Evolutionary conservation across 2,329 filamentous ascomycete genomes (phyloP).

Genomic region (Didymella glomerata): DNA sequence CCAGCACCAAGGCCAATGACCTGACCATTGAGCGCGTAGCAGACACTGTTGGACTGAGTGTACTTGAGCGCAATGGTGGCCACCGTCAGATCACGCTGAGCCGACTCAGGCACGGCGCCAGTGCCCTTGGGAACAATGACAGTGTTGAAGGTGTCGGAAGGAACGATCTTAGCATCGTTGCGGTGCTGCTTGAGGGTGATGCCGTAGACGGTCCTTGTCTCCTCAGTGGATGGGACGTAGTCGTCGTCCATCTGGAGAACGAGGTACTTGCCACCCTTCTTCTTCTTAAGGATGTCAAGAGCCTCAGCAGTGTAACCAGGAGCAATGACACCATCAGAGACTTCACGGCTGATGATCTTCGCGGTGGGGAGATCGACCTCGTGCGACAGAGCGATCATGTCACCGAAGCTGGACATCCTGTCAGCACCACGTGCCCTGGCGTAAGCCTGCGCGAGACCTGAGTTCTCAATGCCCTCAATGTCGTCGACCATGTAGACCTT

Average conservation of each 20-base stretch:
- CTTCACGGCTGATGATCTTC: constrained; percentile 97
- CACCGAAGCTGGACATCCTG: constrained; percentile 98
- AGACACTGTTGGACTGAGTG: constrained; percentile 97
- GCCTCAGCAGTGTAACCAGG: constrained; percentile 86
- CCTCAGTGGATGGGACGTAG: constrained; percentile 76
- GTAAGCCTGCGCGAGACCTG: constrained; percentile 89
- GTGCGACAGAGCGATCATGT: constrained; percentile 92
- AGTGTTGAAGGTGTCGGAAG: constrained; percentile 79
- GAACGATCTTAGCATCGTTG: constrained; percentile 88
- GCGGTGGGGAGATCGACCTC: constrained; percentile 91
- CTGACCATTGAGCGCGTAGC: constrained; percentile 94
- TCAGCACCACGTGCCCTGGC: constrained; percentile 94
- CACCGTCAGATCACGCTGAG: constrained; percentile 88
- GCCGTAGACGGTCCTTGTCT: constrained; percentile 89
- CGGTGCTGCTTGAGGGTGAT: constrained; percentile 88
- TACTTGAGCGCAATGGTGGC: constrained; percentile 98
- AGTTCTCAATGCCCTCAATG: constrained; percentile 86
- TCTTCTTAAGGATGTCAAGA: constrained; percentile 91
- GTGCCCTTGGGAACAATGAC: constrained; percentile 87
- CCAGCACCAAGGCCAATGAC: constrained; percentile 93
- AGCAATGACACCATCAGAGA: constrained; percentile 95
- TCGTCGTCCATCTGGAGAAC: constrained; percentile 92
- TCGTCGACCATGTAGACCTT: constrained; percentile 99
- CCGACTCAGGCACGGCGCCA: constrained; percentile 75
- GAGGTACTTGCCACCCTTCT: constrained; percentile 97